Percentiles rank a stretch among this genome's conserved stretches.
phyloP scores from a whole-genome alignment of 495 filamentous ascomycete species.

The Durotheca rogersii region DNA sequence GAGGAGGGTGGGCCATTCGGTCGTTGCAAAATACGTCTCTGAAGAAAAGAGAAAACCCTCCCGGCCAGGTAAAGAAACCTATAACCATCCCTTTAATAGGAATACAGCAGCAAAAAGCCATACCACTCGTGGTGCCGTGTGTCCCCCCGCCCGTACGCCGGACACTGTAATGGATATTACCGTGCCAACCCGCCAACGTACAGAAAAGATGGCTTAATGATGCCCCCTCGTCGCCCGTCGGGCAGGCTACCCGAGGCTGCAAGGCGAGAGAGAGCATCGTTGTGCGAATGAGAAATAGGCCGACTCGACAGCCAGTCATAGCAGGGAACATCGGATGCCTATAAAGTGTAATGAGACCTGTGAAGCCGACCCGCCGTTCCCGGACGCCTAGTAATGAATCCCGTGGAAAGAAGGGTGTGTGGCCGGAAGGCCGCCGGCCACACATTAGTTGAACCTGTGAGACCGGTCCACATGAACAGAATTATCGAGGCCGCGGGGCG shows the following conservation, averaged over 20 bases:
- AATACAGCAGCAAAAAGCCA: constrained; percentile 6
- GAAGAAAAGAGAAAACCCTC: constrained; percentile 11
- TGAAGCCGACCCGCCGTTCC: constrained; percentile 14
- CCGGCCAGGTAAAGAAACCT: constrained; percentile 19
- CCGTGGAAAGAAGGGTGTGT: constrained; percentile 6
- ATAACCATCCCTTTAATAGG: constrained; percentile 18
- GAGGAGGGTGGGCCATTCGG: too few species aligned
- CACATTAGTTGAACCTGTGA: constrained; percentile 1
- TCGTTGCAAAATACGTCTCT: constrained; percentile 6
- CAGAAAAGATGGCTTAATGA: constrained; percentile 13
- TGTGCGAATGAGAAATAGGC: constrained; percentile 6
- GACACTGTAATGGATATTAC: constrained; percentile 9
- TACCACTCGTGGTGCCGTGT: constrained; percentile 18
- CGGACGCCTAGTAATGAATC: constrained; percentile 33
- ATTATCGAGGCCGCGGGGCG: constrained; percentile 36
- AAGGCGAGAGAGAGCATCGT: constrained; percentile 4
- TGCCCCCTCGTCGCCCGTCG: constrained; percentile 15
- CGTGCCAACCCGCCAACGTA: constrained; percentile 25
- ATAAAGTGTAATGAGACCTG: constrained; percentile 14
- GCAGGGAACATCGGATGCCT: constrained; percentile 23
- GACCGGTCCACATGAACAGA: constrained; percentile 21
- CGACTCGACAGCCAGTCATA: constrained; percentile 11
- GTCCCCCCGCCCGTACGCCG: constrained; percentile 23
- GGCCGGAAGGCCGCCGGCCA: constrained; percentile 7
- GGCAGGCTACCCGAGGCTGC: constrained; percentile 7